Evolutionary conservation across 176 grass and related monocot species (phyloP), one percentile per base, ranked within the genome.

Genomic region (Microstegium vimineum): DNA sequence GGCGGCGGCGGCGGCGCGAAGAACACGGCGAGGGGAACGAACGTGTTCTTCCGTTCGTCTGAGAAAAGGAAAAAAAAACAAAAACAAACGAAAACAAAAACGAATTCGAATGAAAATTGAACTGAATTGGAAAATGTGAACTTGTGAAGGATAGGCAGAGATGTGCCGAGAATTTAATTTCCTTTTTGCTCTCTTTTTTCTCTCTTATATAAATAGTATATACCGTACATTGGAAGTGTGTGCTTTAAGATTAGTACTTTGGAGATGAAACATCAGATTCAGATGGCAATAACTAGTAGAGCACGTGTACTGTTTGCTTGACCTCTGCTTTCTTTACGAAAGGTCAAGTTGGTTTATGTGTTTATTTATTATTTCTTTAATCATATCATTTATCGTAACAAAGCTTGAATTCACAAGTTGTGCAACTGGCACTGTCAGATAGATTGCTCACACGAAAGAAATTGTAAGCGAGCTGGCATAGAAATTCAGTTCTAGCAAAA

Each of bases 11-110:
- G 51, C 30, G 71, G 37, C 14, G 80, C 83, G 88, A 83, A 59
- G 88, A 90, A 86, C 68, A 90, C 88, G 88, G 81, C 81, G 80
- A 12, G 0, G 73, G 75, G 38, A 59, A 62, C 34, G 77, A 79
- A 56, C 62, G 66, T 57, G 75, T 83, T 83, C 76, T 37, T 69
- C 64, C 61, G 82, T 74, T 83, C 81, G 30, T 74, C 30, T 1
- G 69, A 13, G 38, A 49, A 30, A 46, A 5, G 70, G 22, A 10
- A 16, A 37, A 16, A 37, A 52, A 31, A 20, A 54, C 31, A n/a
- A 66, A 89, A 89, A 30, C 47, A 4, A 81, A 49, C 22, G 25
- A 69, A 74, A 89, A 16, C 30, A 8, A 16, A 85, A 81, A 62
- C 54, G 74, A 81, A 80, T 80, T 73, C 66, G 61, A 82, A 88